phyloP scores from a whole-genome alignment of 2,329 filamentous ascomycete species.

The Sporothrix variecibatus region DNA sequence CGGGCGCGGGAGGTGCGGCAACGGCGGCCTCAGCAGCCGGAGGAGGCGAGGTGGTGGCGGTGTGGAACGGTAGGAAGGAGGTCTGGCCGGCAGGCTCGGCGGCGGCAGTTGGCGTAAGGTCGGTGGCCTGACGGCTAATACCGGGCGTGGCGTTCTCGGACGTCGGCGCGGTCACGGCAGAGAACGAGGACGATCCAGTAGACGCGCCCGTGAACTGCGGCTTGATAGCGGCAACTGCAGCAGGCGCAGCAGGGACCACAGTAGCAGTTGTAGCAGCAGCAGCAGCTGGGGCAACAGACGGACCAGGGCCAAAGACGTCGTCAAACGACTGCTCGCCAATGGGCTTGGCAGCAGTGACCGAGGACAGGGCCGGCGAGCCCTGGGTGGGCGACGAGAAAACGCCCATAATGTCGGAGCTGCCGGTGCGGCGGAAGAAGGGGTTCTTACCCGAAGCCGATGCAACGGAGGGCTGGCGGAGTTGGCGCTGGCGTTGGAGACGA shows the following conservation, averaged over 20 bases:
- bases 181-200: constrained; percentile 57
- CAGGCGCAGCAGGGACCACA: constrained; percentile 38
- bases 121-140: constrained; percentile 64
- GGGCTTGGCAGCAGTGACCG: constrained; percentile 42
- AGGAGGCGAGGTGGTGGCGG: not conserved
- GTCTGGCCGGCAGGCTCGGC: not conserved
- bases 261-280: constrained; percentile 36
- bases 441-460: constrained; percentile 79
- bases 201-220: constrained; percentile 61
- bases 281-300: constrained; percentile 43
- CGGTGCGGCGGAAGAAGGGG: constrained; percentile 82
- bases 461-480: constrained; percentile 61
- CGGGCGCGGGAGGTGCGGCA: not conserved
- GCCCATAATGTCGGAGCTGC: constrained; percentile 61
- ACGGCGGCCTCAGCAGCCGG: not conserved
- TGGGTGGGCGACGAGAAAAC: constrained; percentile 50
- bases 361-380: constrained; percentile 21
- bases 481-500: constrained; percentile 49
- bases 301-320: constrained; percentile 76
- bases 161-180: constrained; percentile 53
- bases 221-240: constrained; percentile 49
- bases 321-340: constrained; percentile 73
- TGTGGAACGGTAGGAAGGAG: not conserved
- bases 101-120: constrained; percentile 46
- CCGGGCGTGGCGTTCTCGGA: constrained; percentile 58